Evolutionary conservation across 2,329 filamentous ascomycete genomes (phyloP), one percentile per base, ranked within the genome.

Genomic region (Pyrenophora tritici-repentis): DNA sequence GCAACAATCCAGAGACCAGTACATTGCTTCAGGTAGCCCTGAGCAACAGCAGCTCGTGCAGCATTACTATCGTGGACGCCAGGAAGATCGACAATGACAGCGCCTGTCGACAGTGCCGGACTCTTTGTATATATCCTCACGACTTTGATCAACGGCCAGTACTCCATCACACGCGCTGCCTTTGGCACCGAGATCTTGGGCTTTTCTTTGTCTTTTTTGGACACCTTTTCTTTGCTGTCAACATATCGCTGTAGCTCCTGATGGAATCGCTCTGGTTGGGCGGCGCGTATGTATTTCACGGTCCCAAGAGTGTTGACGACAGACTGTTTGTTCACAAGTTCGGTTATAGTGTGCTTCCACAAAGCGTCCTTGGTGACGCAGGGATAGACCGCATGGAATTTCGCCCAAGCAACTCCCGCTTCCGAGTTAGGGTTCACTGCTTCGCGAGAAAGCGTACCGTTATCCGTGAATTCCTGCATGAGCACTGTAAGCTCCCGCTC

Each of bases 1-100:
- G 83, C 82, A n/a, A 86, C 80, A 42, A 86, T 81, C 82, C 82
- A 87, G 0, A 86, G 65, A 2, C 80, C 78, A 2, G 79, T 81
- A 55, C 84, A 87, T 53, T 81, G 76, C 61, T 86, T 81, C 70
- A 86, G 79, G 57, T 87, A 87, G 0, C 75, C 75, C 36, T 78
- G 76, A 1, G 84, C 83, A 18, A 87, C 79, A 2, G 81, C 79
- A 33, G 80, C 78, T 42, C 84, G 76, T 31, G 84, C 84, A 3
- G 81, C 78, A 61, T 87, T 87, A 1, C 79, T 79, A 59, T 87
- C 84, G 12, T 83, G 78, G 1, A 83, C 75, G 35, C 84, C 83
- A 4, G 84, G 84, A 8, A 87, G 69, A 63, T 87, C 81, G 12
- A 84, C 83, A 46, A 84, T 74, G 1, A 82, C 77, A 3, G 80